Conservation (phyloP, 169 alveolate species). For the Plasmodium inui region DNA sequence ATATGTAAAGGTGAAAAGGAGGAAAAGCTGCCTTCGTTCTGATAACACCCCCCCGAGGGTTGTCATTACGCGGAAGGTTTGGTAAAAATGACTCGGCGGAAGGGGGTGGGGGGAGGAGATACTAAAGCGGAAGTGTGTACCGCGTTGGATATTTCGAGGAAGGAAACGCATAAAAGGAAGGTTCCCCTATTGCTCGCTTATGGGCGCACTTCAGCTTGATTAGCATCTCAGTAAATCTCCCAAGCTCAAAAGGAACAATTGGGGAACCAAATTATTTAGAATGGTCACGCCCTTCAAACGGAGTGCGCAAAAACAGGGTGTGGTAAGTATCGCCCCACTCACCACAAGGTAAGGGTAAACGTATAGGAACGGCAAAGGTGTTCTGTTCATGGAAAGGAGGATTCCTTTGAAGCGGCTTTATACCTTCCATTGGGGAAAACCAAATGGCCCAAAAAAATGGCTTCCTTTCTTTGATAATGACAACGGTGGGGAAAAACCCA, state of each 20-base stretch:
- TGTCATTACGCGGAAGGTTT: neutral
- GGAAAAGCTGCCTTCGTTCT: neutral
- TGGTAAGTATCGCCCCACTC: neutral
- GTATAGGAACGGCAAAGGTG: neutral
- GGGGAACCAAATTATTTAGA: neutral
- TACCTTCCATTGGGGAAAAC: neutral
- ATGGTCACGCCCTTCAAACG: neutral
- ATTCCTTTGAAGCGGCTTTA: neutral
- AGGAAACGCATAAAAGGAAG: neutral
- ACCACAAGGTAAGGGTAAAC: neutral
- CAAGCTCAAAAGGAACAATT: neutral
- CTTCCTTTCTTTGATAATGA: neutral
- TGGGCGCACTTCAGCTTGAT: neutral
- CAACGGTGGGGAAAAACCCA: neutral
- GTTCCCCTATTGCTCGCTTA: neutral
- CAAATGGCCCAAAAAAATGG: neutral
- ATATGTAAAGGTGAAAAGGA: neutral
- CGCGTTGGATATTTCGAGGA: neutral
- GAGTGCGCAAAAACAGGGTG: neutral
- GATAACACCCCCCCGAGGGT: neutral
- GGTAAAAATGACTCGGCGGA: neutral
- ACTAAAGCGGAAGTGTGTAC: neutral
- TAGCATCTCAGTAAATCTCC: neutral
- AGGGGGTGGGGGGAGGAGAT: neutral
- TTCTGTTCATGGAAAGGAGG: neutral